Percentiles rank a stretch among this genome's conserved stretches.
These are phyloP conservation scores for Trametes pubescens DNA, from an alignment of 1,284 basidiomycete genomes.

Conservation along the genomic window DNA sequence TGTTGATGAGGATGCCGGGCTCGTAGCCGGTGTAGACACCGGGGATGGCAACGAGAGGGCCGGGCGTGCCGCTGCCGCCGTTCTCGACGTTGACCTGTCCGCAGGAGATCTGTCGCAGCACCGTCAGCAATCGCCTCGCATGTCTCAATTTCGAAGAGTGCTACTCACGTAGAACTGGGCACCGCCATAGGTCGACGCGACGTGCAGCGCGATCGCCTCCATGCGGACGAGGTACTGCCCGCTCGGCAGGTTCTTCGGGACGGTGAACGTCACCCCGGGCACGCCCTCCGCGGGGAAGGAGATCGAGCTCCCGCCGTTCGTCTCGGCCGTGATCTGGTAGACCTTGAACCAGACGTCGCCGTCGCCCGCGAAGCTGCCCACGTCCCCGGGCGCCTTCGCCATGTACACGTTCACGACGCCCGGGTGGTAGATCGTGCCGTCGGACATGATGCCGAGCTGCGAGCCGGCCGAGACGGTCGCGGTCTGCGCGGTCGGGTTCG, in stretches of 20 bases:
- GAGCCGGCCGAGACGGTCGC: slow-evolving; percentile 40
- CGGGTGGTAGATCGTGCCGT: slow-evolving; percentile 43
- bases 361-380: slow-evolving; percentile 49
- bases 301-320: slow-evolving; percentile 31
- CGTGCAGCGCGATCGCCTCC: slow-evolving; percentile 47
- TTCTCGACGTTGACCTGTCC: slow-evolving; percentile 46
- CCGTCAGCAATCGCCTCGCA: not conserved
- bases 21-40: slow-evolving; percentile 49
- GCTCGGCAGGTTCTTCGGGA: slow-evolving; percentile 52
- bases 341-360: slow-evolving; percentile 59
- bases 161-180: slow-evolving; percentile 41
- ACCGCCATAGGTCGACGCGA: slow-evolving; percentile 37
- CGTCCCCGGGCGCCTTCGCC: slow-evolving; percentile 51
- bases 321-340: slow-evolving; percentile 33
- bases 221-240: slow-evolving; percentile 59
- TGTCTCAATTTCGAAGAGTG: not conserved
- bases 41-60: slow-evolving; percentile 48
- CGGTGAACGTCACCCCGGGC: slow-evolving; percentile 46
- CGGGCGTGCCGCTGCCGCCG: slow-evolving; percentile 46
- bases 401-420: slow-evolving; percentile 49
- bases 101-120: slow-evolving; percentile 31
- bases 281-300: slow-evolving; percentile 39
- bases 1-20: slow-evolving; percentile 43
- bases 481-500: slow-evolving; percentile 46
- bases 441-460: slow-evolving; percentile 34